phyloP scores from a whole-genome alignment of 257 asterid genomes.

The Plectranthus barbatus region DNA sequence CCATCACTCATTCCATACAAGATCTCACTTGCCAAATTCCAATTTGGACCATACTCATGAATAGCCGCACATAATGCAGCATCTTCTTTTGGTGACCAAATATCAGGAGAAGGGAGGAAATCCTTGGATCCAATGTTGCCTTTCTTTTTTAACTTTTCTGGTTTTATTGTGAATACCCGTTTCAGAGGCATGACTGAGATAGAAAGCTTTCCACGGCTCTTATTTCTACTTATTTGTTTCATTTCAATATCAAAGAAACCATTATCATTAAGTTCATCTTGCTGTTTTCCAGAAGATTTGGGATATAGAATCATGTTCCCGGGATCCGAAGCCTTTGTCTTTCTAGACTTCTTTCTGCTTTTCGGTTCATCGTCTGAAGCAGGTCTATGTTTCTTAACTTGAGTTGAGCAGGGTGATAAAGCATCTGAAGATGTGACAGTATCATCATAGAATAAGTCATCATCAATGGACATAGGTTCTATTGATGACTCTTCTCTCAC shows the following conservation, averaged over 20 bases:
- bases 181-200: conserved; percentile 62
- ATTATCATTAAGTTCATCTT: conserved; percentile 41
- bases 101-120: conserved; percentile 61
- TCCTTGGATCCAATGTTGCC: conserved; percentile 59
- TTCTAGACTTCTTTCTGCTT: conserved; percentile 58
- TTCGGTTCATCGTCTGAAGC: conserved; percentile 43
- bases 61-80: conserved; percentile 71
- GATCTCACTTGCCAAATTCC: conserved; percentile 82
- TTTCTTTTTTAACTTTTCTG: conserved; percentile 70
- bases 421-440: conserved; percentile 50
- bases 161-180: conserved; percentile 58
- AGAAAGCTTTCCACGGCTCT: conserved; percentile 57
- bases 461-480: conserved; percentile 59
- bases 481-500: conserved; percentile 52
- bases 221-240: conserved; percentile 53
- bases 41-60: conserved; percentile 85
- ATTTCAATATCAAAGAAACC: conserved; percentile 41
- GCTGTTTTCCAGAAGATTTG: conserved; percentile 40
- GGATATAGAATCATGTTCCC: conserved; percentile 28
- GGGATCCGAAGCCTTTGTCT: conserved; percentile 45
- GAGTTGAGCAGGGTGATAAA: conserved; percentile 49
- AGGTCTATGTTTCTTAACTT: conserved; percentile 54
- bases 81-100: conserved; percentile 85
- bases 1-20: conserved; percentile 67
- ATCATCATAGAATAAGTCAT: conserved; percentile 48